These are phyloP conservation scores for Kingdonia uniflora DNA, from an alignment of 164 flowering plant genomes.

Conservation along the genomic window DNA sequence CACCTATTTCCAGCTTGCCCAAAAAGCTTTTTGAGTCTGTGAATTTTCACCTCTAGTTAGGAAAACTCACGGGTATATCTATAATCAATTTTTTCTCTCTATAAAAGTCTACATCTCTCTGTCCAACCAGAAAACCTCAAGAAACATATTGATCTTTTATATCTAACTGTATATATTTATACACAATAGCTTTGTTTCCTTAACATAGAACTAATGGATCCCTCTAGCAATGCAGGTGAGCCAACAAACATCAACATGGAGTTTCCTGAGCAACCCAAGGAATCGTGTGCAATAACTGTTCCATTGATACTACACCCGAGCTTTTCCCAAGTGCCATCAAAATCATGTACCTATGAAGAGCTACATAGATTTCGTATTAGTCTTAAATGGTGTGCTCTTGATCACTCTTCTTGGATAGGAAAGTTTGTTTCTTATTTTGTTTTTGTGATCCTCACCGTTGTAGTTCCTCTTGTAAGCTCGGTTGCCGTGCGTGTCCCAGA, in stretches of 20 bases:
- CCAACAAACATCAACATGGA: not conserved
- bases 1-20: no score
- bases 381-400: slow-evolving; percentile 57
- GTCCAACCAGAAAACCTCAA: no score
- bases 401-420: slow-evolving; percentile 34
- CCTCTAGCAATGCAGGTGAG: no score
- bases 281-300: slow-evolving; percentile 2
- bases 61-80: no score
- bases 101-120: no score
- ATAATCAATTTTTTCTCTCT: no score
- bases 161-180: no score
- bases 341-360: slow-evolving; percentile 27
- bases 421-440: slow-evolving; percentile 28
- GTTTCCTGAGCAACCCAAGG: slow-evolving; percentile 3
- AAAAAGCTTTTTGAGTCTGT: no score
- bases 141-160: no score
- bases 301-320: slow-evolving; percentile 27
- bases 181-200: no score
- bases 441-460: slow-evolving; percentile 27
- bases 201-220: no score
- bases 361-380: slow-evolving; percentile 29
- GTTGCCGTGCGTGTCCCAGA: slow-evolving; percentile 19
- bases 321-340: slow-evolving; percentile 16
- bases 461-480: slow-evolving; percentile 26
- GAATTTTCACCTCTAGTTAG: no score